phyloP scores from a whole-genome alignment of 179 eudicot genomes.

The Spergularia azorica region DNA sequence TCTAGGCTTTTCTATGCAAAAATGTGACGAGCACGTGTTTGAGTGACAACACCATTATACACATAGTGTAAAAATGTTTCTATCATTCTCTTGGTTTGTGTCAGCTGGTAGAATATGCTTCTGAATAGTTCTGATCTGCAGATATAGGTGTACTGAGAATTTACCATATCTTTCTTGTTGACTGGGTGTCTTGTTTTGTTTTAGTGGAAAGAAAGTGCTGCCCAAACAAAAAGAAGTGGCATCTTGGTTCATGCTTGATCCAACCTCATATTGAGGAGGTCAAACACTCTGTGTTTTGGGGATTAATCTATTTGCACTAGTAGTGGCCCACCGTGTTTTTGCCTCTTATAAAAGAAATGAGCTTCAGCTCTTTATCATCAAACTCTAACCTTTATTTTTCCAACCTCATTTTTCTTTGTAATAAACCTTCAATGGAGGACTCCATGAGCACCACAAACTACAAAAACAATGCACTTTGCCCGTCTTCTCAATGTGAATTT shows the following conservation, averaged over 20 bases:
- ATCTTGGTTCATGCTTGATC: constrained; percentile 1
- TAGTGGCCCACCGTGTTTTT: not conserved
- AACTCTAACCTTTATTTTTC: not conserved
- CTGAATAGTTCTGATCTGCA: constrained; percentile 15
- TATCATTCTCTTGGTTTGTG: not conserved
- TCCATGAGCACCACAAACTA: constrained; percentile 39
- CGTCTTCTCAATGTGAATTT: not conserved
- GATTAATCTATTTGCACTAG: not conserved
- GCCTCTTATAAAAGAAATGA: not conserved
- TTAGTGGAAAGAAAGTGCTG: constrained; percentile 36
- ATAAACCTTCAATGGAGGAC: constrained; percentile 26
- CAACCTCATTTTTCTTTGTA: constrained; percentile 4
- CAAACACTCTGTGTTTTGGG: not conserved
- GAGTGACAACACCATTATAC: not conserved
- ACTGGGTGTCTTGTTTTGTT: constrained; percentile 9
- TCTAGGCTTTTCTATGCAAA: not conserved
- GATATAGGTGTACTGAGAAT: constrained; percentile 19
- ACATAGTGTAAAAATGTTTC: not conserved
- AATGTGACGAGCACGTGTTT: not conserved
- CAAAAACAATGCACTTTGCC: constrained; percentile 8
- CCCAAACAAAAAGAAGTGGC: constrained; percentile 17
- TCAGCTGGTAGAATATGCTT: constrained; percentile 19
- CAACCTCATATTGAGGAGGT: not conserved
- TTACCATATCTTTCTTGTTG: constrained; percentile 14
- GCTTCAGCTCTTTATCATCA: not conserved